phyloP scores from a whole-genome alignment of 441 rosid species.

The Adansonia madagascariensis region DNA sequence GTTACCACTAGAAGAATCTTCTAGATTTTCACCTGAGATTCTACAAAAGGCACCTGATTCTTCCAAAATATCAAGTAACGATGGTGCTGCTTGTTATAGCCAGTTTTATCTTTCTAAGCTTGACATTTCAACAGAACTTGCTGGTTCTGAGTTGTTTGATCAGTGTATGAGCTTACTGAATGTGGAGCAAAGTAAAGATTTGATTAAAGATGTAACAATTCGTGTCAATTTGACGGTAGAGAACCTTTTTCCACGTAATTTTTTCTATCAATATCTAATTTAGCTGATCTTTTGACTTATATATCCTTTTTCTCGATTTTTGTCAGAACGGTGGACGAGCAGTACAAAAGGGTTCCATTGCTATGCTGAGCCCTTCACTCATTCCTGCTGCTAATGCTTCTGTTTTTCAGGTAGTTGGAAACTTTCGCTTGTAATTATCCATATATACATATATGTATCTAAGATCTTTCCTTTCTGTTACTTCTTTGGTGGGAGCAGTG shows the following conservation, averaged over 20 bases:
- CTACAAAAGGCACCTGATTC: slow-evolving; percentile 39
- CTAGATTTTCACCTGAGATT: slow-evolving; percentile 40
- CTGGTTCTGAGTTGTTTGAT: slow-evolving; percentile 61
- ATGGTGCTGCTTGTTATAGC: slow-evolving; percentile 31
- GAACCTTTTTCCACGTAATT: slow-evolving; percentile 15
- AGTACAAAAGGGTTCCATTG: slow-evolving; percentile 49
- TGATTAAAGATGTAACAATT: slow-evolving; percentile 46
- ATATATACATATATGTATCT: neutral
- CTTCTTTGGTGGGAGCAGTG: neutral
- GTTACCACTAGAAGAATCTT: slow-evolving; percentile 50
- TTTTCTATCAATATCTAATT: neutral
- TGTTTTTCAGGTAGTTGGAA: slow-evolving; percentile 69
- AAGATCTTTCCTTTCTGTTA: neutral
- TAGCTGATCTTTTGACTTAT: slow-evolving; percentile 25
- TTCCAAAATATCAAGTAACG: slow-evolving; percentile 41
- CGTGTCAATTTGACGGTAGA: slow-evolving; percentile 72
- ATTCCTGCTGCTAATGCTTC: slow-evolving; percentile 60
- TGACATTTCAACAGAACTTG: slow-evolving; percentile 81
- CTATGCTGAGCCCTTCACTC: slow-evolving; percentile 46
- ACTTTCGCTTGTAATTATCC: neutral
- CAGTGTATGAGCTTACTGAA: slow-evolving; percentile 51
- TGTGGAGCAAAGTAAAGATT: slow-evolving; percentile 41
- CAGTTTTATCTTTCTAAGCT: slow-evolving; percentile 52
- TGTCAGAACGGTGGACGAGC: slow-evolving; percentile 79
- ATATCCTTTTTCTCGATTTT: neutral